A percentile compares a stretch with the other conserved stretches of the same genome.
These are phyloP conservation scores for Lonicera japonica DNA, from an alignment of 129 eudicot genomes.

Conservation along the genomic window DNA sequence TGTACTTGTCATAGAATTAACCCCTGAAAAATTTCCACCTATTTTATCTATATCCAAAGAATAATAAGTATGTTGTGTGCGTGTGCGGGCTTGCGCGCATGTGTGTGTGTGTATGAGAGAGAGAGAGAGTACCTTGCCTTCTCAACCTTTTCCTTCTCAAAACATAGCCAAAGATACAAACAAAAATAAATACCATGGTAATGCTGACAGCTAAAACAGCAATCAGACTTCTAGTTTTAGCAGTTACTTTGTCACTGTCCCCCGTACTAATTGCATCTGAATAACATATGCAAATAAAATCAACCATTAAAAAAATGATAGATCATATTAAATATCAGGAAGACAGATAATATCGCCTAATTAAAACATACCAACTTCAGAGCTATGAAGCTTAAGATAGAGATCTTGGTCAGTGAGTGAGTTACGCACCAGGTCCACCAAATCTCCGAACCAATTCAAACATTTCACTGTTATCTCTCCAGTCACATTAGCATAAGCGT, in stretches of 20 bases:
- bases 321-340: neutral
- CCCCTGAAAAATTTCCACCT: constrained; percentile 15
- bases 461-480: constrained; percentile 16
- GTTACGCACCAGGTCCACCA: constrained; percentile 18
- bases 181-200: constrained; percentile 17
- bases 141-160: constrained; percentile 19
- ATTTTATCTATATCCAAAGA: constrained; percentile 11
- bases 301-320: neutral
- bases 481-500: constrained; percentile 25
- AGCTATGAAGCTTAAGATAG: constrained; percentile 19
- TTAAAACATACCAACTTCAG: constrained; percentile 7
- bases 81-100: neutral
- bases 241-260: neutral
- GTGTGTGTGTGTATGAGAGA: too few relatives aligned
- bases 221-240: constrained; percentile 10
- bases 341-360: neutral
- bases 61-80: constrained; percentile 9
- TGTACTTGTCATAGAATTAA: constrained; percentile 14
- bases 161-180: constrained; percentile 19
- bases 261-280: constrained; percentile 15
- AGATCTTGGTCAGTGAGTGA: constrained; percentile 9
- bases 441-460: constrained; percentile 32
- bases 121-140: constrained; percentile 20
- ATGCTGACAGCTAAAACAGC: constrained; percentile 11
- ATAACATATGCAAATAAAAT: constrained; percentile 1